Conservation (phyloP, 2,329 filamentous ascomycete species). For the Fragosphaeria purpurea region DNA sequence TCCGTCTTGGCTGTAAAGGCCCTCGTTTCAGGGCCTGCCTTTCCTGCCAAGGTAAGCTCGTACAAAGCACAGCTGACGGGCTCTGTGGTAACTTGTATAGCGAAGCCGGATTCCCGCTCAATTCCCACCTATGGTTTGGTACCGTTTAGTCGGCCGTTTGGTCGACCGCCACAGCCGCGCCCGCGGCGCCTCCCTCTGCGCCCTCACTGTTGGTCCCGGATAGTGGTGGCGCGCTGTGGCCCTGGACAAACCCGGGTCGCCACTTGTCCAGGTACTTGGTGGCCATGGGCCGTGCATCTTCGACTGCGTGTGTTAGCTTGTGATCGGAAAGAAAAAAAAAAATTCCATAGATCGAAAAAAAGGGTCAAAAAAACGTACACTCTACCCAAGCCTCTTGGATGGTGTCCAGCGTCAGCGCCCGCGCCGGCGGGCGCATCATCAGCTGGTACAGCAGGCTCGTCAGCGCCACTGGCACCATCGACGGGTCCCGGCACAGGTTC, state of each 20-base stretch:
- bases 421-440: constrained; percentile 56
- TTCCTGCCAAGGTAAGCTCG: too few species aligned
- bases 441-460: constrained; percentile 57
- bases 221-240: constrained; percentile 13
- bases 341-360: background rate
- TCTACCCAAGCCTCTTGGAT: constrained; percentile 58
- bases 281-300: constrained; percentile 53
- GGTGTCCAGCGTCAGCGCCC: constrained; percentile 52
- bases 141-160: too few species aligned
- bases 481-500: constrained; percentile 54
- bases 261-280: constrained; percentile 53
- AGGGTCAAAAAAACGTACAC: constrained; percentile 36
- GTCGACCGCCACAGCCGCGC: background rate
- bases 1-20: too few species aligned
- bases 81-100: too few species aligned
- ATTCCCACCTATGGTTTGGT: too few species aligned
- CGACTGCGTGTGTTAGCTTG: constrained; percentile 29
- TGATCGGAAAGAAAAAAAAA: background rate
- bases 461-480: constrained; percentile 51
- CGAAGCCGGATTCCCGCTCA: too few species aligned
- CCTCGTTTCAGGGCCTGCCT: too few species aligned
- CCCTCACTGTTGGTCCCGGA: background rate
- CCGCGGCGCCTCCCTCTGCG: background rate
- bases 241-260: constrained; percentile 43
- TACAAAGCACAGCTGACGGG: too few species aligned